Evolutionary conservation across 352 stramenopile genomes (phyloP).

Genomic region (Phytophthora constricta): DNA sequence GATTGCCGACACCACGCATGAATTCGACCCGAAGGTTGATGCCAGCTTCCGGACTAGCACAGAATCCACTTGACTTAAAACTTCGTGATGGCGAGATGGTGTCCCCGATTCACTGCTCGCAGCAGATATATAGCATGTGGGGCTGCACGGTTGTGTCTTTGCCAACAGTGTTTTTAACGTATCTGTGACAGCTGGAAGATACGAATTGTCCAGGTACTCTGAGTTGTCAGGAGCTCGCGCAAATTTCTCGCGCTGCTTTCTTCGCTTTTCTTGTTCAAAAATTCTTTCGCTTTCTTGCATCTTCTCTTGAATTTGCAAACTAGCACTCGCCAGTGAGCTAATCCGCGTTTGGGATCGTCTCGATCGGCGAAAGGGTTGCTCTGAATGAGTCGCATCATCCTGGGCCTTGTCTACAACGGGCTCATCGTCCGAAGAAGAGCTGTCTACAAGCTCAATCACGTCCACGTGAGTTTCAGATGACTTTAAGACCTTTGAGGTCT

Average conservation of each 20-base stretch:
- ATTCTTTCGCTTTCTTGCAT: constrained; percentile 58
- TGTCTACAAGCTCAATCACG: constrained; percentile 26
- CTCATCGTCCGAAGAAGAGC: constrained; percentile 40
- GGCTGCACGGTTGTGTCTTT: constrained; percentile 39
- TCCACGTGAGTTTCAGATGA: constrained; percentile 18
- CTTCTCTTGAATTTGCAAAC: constrained; percentile 64
- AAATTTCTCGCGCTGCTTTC: constrained; percentile 47
- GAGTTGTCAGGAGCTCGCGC: constrained; percentile 56
- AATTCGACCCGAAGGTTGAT: constrained; percentile 44
- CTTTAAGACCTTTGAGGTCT: constrained; percentile 9
- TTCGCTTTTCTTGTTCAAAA: constrained; percentile 42
- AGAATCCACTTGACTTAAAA: constrained; percentile 41
- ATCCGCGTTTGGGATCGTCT: constrained; percentile 68
- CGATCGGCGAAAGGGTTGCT: constrained; percentile 56
- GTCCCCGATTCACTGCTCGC: not conserved
- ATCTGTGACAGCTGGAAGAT: constrained; percentile 41
- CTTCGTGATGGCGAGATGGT: not conserved
- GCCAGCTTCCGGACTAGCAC: constrained; percentile 62
- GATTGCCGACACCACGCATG: constrained; percentile 53
- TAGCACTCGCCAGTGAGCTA: constrained; percentile 64
- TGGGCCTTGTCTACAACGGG: constrained; percentile 16
- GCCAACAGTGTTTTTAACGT: constrained; percentile 30
- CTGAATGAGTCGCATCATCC: constrained; percentile 21
- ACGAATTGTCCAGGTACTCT: constrained; percentile 79
- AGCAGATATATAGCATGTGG: constrained; percentile 47